Conservation (phyloP, 192 early-diverging fungal species). For the Neocallimastix lanati region DNA sequence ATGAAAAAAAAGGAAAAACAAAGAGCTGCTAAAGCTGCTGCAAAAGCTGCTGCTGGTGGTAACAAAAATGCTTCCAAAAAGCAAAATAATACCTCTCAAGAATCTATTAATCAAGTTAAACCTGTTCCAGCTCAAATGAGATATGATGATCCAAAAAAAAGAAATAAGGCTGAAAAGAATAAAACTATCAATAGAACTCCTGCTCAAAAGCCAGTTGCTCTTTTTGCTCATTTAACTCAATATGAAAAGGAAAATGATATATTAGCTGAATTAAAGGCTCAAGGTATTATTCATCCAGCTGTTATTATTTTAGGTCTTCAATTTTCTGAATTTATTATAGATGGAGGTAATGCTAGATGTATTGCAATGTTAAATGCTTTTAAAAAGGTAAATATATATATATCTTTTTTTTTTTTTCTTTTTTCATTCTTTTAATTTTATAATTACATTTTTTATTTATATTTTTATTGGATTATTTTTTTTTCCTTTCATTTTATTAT, state of each 20-base stretch:
- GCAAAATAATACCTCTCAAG: slow-evolving; percentile 1
- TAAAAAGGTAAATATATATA: slow-evolving; percentile 50
- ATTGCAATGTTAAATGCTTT: slow-evolving; percentile 77
- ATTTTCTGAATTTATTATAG: slow-evolving; percentile 67
- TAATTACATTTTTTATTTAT: too few species aligned
- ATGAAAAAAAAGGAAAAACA: slow-evolving; percentile 54
- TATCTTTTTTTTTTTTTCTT: too few species aligned
- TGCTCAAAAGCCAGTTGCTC: slow-evolving; percentile 29
- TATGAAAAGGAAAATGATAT: slow-evolving; percentile 19
- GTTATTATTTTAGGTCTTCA: slow-evolving; percentile 68
- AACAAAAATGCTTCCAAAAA: background rate
- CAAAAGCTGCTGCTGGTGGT: slow-evolving; percentile 6
- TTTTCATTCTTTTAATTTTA: too few species aligned
- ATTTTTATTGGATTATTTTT: too few species aligned
- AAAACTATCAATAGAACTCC: slow-evolving; percentile 11
- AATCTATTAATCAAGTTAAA: slow-evolving; percentile 4
- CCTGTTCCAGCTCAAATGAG: slow-evolving; percentile 7
- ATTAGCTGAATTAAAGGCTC: slow-evolving; percentile 9
- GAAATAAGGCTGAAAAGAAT: slow-evolving; percentile 10
- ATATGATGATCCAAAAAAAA: slow-evolving; percentile 4
- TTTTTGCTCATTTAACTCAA: slow-evolving; percentile 62
- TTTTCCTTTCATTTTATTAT: too few species aligned
- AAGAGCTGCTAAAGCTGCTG: slow-evolving; percentile 54
- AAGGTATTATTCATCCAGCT: slow-evolving; percentile 59
- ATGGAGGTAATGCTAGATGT: slow-evolving; percentile 78